Percentiles rank a stretch among this genome's conserved stretches.
Evolutionary conservation across 31 red algal genomes (phyloP).

Genomic region (Bonnemaisonia californica): DNA sequence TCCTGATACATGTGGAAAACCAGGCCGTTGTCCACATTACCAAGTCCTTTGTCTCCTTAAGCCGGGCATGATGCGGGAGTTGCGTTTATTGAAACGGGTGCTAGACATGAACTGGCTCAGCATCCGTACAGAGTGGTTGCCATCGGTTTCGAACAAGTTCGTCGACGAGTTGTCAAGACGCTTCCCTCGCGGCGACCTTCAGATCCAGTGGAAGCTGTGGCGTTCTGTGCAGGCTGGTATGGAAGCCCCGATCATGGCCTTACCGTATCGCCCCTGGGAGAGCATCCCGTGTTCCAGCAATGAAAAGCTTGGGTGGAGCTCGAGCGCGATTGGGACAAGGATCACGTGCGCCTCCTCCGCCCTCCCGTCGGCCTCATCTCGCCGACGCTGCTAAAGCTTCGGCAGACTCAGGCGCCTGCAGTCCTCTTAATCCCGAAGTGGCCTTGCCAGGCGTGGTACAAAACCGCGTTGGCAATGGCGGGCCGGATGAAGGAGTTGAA

Average conservation of each 20-base stretch:
- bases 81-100: neutral
- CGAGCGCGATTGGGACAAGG: neutral
- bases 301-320: neutral
- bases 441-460: slow-evolving; percentile 24
- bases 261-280: neutral
- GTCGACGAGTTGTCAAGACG: neutral
- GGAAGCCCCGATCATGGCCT: neutral
- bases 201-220: slow-evolving; percentile 4
- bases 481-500: neutral
- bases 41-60: neutral
- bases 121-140: neutral
- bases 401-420: neutral
- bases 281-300: neutral
- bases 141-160: neutral
- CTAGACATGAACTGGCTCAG: too few species aligned
- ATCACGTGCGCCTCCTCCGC: neutral
- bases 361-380: slow-evolving; percentile 23
- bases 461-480: neutral
- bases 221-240: neutral
- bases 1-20: neutral
- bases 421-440: slow-evolving; percentile 30
- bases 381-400: slow-evolving; percentile 12
- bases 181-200: neutral
- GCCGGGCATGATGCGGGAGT: neutral
- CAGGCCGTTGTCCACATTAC: neutral